A percentile compares a stretch with the other conserved stretches of the same genome.
These are phyloP conservation scores for Zymoseptoria passerinii DNA, from an alignment of 2,329 filamentous ascomycete genomes.

Conservation along the genomic window DNA sequence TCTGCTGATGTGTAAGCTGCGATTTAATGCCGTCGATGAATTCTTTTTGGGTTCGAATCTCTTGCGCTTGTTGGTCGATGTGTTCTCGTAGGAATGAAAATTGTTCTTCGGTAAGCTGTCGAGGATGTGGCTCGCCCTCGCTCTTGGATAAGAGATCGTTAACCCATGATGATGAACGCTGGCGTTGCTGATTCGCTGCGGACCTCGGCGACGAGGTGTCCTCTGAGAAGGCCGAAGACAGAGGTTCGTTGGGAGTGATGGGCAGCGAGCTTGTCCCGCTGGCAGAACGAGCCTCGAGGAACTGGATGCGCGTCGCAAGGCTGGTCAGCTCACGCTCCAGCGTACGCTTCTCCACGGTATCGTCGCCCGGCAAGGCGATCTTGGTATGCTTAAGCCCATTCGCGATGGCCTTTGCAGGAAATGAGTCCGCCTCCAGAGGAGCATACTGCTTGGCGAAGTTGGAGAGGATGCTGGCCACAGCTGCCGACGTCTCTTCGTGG, in stretches of 20 bases:
- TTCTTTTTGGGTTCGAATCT: conserved; percentile 78
- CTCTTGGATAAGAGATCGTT: conserved; percentile 48
- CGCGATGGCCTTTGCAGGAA: conserved; percentile 37
- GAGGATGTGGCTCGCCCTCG: conserved; percentile 40
- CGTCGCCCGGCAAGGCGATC: conserved; percentile 67
- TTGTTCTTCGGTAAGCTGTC: conserved; percentile 67
- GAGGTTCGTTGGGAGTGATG: conserved; percentile 69
- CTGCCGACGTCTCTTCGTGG: conserved; percentile 28
- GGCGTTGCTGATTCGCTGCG: conserved; percentile 22
- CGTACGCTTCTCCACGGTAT: conserved; percentile 64
- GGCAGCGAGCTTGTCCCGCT: conserved; percentile 47
- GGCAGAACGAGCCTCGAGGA: conserved; percentile 69
- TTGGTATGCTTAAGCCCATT: conserved; percentile 47
- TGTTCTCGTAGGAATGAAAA: conserved; percentile 80
- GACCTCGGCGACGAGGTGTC: conserved; percentile 31
- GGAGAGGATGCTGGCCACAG: conserved; percentile 35
- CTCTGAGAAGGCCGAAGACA: conserved; percentile 47
- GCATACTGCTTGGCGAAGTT: conserved; percentile 43
- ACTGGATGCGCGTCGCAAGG: conserved; percentile 67
- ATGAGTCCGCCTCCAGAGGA: conserved; percentile 36
- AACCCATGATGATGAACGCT: conserved; percentile 37
- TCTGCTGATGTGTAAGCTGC: conserved; percentile 77
- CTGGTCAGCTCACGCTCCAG: conserved; percentile 78
- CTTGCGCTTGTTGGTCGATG: conserved; percentile 85
- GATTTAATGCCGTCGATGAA: conserved; percentile 79